These are phyloP conservation scores for Phytophthora cajani DNA, from an alignment of 352 stramenopile genomes.

Conservation along the genomic window DNA sequence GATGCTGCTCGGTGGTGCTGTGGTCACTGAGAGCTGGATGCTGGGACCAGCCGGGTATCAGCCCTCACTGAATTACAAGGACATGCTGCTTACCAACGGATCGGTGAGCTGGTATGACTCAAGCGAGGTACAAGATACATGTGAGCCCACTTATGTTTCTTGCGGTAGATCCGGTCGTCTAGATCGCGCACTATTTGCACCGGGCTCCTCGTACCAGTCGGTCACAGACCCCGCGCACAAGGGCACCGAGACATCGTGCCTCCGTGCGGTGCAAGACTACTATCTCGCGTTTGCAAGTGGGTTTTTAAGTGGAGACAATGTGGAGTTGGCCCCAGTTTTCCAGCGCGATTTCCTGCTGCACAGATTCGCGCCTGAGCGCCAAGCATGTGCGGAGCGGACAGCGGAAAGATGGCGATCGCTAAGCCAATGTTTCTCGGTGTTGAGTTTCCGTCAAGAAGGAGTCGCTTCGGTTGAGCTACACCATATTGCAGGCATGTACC, in stretches of 20 bases:
- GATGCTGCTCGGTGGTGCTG: too few species aligned
- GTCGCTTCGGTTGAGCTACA: background rate
- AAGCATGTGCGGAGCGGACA: background rate
- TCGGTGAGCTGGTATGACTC: too few species aligned
- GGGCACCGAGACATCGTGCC: background rate
- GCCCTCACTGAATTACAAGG: too few species aligned
- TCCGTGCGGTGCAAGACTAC: background rate
- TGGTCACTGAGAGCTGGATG: too few species aligned
- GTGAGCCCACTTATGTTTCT: too few species aligned
- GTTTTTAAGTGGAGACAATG: background rate
- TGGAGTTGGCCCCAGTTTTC: background rate
- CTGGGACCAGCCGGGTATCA: too few species aligned
- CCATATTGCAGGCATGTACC: background rate
- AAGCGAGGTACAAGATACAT: too few species aligned
- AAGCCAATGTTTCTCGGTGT: background rate
- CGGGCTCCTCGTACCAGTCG: too few species aligned
- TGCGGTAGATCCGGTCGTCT: too few species aligned
- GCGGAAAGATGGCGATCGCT: background rate
- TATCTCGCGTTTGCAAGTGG: background rate
- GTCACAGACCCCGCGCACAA: background rate
- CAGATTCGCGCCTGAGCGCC: background rate
- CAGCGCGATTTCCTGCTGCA: conserved; percentile 2
- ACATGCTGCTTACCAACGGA: too few species aligned
- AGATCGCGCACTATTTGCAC: too few species aligned
- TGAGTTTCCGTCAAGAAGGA: background rate